Evolutionary conservation across 352 stramenopile genomes (phyloP), one percentile per base, ranked within the genome.

Genomic region (Plasmopara muralis): DNA sequence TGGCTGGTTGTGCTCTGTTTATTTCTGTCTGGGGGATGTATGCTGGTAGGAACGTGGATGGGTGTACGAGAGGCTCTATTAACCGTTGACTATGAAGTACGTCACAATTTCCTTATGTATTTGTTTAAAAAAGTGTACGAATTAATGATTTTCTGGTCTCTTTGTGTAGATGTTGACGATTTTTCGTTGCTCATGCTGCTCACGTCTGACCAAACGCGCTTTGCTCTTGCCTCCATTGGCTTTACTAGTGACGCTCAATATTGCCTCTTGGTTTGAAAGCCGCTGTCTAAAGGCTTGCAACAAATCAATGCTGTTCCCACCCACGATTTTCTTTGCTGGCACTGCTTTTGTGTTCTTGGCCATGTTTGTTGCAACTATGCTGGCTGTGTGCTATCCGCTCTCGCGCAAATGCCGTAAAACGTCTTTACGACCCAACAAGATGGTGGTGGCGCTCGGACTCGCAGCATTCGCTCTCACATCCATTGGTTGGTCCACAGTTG

Each of bases 181-280:
- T 53, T 47, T 86, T n/a, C 70, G 75, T 45, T 86, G 75, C 30
- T 77, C 68, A 14, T 86, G 75, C 52, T 86, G 68, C 55, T 77
- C 72, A 6, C 47, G 52, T 9, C 31, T 62, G n/a, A 56, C 70
- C 28, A 67, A 79, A 35, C 64, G 72, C 13, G 30, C 45, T 6
- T 20, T 72, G 4, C 14, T 84, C 9, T 20, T 77, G 12, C 50
- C 61, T 20, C 68, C 72, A 12, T 43, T 78, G 9, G 10, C 28
- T 5, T 37, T 62, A 13, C 50, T 82, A 2, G 29, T 52, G 4
- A 29, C 29, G 5, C 40, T 61, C 7, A 71, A 73, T 34, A 25
- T 50, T 2, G 58, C 48, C 3, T 59, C 66, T 4, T 86, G 68
- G 65, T 39, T 56, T 14, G 50, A 70, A 3, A 59, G 35, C 7